Conservation (phyloP, 1,284 basidiomycete genomes). For the Cystobasidiaceae sp. region DNA sequence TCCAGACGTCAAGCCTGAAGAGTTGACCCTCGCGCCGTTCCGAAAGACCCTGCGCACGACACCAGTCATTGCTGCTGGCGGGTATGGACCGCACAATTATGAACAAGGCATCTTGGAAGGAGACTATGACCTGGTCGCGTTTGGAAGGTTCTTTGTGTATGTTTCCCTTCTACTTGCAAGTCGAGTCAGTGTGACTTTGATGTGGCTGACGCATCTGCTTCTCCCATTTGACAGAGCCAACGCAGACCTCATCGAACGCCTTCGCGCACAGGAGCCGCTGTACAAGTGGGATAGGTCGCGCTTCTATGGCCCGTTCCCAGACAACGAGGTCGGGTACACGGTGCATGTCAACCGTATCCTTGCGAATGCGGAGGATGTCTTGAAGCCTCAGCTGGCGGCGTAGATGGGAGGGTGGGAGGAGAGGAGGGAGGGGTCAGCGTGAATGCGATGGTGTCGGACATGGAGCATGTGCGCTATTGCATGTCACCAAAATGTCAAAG, state of each 20-base stretch:
- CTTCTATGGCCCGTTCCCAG: conserved; percentile 44
- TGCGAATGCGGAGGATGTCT: neutral
- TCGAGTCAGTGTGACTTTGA: neutral
- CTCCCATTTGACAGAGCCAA: conserved; percentile 6
- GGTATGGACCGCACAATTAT: conserved; percentile 38
- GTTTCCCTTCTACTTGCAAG: neutral
- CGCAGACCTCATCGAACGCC: conserved; percentile 39
- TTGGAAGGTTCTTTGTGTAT: conserved; percentile 42
- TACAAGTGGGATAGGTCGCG: conserved; percentile 40
- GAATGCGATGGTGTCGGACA: too few species aligned
- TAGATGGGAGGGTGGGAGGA: too few species aligned
- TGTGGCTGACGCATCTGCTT: neutral
- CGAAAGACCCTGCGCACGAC: conserved; percentile 36
- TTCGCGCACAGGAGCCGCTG: conserved; percentile 35
- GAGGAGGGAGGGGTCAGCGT: too few species aligned
- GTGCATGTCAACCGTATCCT: conserved; percentile 35
- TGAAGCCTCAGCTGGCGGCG: conserved; percentile 1
- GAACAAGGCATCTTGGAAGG: conserved; percentile 33
- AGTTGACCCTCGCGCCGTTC: conserved; percentile 41
- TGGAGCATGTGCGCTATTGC: too few species aligned
- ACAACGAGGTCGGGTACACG: conserved; percentile 44
- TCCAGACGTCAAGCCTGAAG: neutral
- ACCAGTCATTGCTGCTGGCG: conserved; percentile 41
- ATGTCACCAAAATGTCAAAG: too few species aligned
- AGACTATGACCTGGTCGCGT: conserved; percentile 40